Evolutionary conservation across 805 yeast genomes (phyloP).

Genomic region (Candida boidinii): DNA sequence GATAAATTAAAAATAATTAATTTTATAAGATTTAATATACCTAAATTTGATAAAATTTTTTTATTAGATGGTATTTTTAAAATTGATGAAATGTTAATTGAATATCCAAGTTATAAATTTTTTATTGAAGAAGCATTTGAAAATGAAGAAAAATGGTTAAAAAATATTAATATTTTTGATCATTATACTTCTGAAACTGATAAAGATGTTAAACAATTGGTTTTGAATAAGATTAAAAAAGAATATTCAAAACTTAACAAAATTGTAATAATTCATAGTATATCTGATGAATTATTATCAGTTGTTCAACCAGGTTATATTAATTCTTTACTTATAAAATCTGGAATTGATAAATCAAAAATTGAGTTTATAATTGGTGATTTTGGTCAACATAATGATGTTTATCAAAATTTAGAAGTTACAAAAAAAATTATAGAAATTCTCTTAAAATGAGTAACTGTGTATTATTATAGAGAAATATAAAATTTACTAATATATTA

Average conservation of each 20-base stretch:
- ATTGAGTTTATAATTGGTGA: slow-evolving; percentile 22
- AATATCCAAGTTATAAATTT: slow-evolving; percentile 48
- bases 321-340: too few relatives aligned
- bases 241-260: slow-evolving; percentile 6
- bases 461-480: too few relatives aligned
- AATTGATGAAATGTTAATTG: slow-evolving; percentile 38
- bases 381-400: slow-evolving; percentile 62
- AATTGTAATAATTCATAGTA: slow-evolving; percentile 48
- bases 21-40: slow-evolving; percentile 6
- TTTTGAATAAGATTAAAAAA: not conserved
- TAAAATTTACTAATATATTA: too few relatives aligned
- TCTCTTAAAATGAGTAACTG: slow-evolving; percentile 2
- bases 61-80: slow-evolving; percentile 70
- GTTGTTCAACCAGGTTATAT: too few relatives aligned
- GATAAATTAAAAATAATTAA: slow-evolving; percentile 5
- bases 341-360: slow-evolving; percentile 18
- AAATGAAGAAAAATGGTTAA: slow-evolving; percentile 7
- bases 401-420: slow-evolving; percentile 36
- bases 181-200: slow-evolving; percentile 5
- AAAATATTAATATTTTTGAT: slow-evolving; percentile 9
- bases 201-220: slow-evolving; percentile 3
- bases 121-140: slow-evolving; percentile 56
- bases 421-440: slow-evolving; percentile 8
- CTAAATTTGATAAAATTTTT: slow-evolving; percentile 18
- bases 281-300: slow-evolving; percentile 57